These are phyloP conservation scores for Chlamydomonas reinhardtii DNA, from an alignment of 163 green algal genomes.

Conservation along the genomic window DNA sequence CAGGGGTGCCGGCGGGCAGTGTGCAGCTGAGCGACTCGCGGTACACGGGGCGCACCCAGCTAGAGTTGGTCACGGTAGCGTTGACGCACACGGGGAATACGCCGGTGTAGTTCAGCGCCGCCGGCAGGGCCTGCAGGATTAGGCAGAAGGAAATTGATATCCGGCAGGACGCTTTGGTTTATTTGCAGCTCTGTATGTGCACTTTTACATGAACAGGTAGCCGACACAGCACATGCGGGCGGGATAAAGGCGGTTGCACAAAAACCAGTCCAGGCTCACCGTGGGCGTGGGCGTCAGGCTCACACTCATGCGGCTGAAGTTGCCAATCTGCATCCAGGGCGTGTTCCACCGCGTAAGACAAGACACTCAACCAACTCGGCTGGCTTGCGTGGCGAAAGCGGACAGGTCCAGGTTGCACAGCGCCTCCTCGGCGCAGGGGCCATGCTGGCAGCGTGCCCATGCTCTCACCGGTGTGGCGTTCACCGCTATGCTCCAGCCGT, in stretches of 20 bases:
- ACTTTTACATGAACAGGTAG: too few relatives aligned
- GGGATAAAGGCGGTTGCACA: too few relatives aligned
- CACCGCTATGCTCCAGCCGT: not conserved
- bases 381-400: too few relatives aligned
- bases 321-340: not conserved
- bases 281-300: not conserved
- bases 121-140: not conserved
- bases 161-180: too few relatives aligned
- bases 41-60: not conserved
- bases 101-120: not conserved
- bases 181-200: too few relatives aligned
- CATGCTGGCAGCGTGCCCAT: too few relatives aligned
- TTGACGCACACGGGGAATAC: not conserved
- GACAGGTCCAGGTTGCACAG: too few relatives aligned
- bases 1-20: slow-evolving; percentile 34
- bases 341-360: too few relatives aligned
- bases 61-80: not conserved
- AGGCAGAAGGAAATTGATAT: too few relatives aligned
- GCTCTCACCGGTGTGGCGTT: not conserved
- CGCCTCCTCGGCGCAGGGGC: too few relatives aligned
- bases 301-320: not conserved
- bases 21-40: slow-evolving; percentile 50
- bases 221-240: too few relatives aligned
- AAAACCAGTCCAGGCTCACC: not conserved
- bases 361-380: too few relatives aligned